Base-by-base conservation (phyloP, 345 rosid genomes). In the Turnera subulata region DNA sequence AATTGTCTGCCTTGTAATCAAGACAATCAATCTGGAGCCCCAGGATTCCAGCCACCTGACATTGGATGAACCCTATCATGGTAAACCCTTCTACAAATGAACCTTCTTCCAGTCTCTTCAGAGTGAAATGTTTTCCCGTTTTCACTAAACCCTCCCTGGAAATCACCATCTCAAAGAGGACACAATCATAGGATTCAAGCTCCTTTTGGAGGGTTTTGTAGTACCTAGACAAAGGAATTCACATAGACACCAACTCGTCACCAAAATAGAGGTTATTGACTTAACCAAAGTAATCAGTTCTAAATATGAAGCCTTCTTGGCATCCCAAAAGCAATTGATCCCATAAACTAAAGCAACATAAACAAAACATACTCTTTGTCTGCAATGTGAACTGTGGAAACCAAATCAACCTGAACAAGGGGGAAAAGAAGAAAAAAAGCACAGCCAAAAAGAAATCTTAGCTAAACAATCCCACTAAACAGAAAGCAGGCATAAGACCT, bases 91-190 rank as follows among this genome's bases (percentile, higher is more conserved):
- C 79, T 14, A 86, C 53, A 29, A 85, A 84, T 21, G 86, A 77
- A 63, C 61, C n/a, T n/a, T n/a, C 70, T 79, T 71, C 82, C 46
- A 82, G 79, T 56, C 64, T 79, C 73, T 70, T 89, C 12, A 73
- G 53, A 21, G 78, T 53, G 52, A 82, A 69, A 46, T 77, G 4
- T 8, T 29, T 80, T 64, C 79, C 71, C 63, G 86, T 74, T 39
- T 67, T 85, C 47, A 83, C 85, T 73, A 89, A 81, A 14, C 78
- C 77, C 73, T 93, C 96, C 67, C 88, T 84, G 73, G 90, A 85
- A 53, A 90, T 78, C 46, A 89, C 97, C 97, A 85, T 87, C 89
- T 93, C 97, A 65, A 83, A 93, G 46, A 93, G 84, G 54, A 93
- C 83, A 48, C 87, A 84, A 55, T 93, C 99, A 73, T 87, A 93